Conservation (phyloP, 2,329 filamentous ascomycete species). For the Trematosphaeria pertusa region DNA sequence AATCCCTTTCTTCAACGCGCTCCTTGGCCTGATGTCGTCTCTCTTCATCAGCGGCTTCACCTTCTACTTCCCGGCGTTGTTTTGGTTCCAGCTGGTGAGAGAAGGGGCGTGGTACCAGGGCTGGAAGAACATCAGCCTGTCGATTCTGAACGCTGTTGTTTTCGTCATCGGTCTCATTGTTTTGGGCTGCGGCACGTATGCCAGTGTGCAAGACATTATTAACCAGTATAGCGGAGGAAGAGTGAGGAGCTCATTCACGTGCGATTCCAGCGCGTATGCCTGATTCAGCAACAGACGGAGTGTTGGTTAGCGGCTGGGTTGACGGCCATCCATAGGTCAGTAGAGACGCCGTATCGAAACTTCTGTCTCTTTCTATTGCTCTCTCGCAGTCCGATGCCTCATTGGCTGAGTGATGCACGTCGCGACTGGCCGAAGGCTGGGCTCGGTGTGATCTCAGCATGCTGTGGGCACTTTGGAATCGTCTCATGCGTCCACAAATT, state of each 20-base stretch:
- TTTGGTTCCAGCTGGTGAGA: slow-evolving; percentile 51
- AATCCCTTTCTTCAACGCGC: slow-evolving; percentile 73
- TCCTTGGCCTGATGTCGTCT: slow-evolving; percentile 68
- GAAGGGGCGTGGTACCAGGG: slow-evolving; percentile 51
- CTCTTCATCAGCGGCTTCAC: slow-evolving; percentile 75
- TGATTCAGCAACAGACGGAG: slow-evolving; percentile 1
- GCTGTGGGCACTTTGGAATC: too few species aligned
- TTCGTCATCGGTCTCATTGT: slow-evolving; percentile 42
- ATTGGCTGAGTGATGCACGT: too few species aligned
- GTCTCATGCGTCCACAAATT: too few species aligned
- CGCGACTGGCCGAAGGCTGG: too few species aligned
- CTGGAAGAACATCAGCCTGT: slow-evolving; percentile 40
- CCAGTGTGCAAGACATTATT: slow-evolving; percentile 53
- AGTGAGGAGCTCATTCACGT: slow-evolving; percentile 52
- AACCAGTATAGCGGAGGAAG: slow-evolving; percentile 47
- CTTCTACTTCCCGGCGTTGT: slow-evolving; percentile 50
- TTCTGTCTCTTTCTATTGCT: too few species aligned
- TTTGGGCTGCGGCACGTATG: slow-evolving; percentile 52
- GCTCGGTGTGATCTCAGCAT: too few species aligned
- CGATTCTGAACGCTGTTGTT: slow-evolving; percentile 34
- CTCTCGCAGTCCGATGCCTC: too few species aligned
- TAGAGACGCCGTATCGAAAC: too few species aligned
- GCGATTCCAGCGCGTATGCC: slow-evolving; percentile 24
- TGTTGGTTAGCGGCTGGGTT: too few species aligned
- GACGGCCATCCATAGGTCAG: too few species aligned